Evolutionary conservation across 2,329 filamentous ascomycete species (phyloP).

Genomic region (Fusarium beomiforme): DNA sequence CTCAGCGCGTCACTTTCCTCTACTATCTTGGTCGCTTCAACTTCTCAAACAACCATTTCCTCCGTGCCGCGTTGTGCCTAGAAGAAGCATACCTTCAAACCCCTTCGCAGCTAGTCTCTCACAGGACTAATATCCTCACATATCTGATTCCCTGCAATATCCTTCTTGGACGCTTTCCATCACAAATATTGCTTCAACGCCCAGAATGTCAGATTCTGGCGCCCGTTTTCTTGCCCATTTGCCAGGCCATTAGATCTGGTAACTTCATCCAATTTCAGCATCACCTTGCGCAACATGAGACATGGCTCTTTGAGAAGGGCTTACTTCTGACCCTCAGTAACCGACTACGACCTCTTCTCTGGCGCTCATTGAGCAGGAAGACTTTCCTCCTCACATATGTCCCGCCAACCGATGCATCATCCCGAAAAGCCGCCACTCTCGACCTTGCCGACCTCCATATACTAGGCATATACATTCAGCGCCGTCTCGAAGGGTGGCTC

Average conservation of each 20-base stretch:
- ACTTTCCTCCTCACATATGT: slow-evolving; percentile 82
- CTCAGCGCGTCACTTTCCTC: slow-evolving; percentile 89
- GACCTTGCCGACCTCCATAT: slow-evolving; percentile 75
- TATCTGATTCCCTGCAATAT: slow-evolving; percentile 87
- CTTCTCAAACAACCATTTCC: slow-evolving; percentile 85
- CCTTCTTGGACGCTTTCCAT: slow-evolving; percentile 85
- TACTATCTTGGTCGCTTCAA: slow-evolving; percentile 95
- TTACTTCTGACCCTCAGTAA: slow-evolving; percentile 80
- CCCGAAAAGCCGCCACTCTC: slow-evolving; percentile 76
- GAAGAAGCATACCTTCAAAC: slow-evolving; percentile 82
- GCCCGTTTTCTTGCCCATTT: slow-evolving; percentile 78
- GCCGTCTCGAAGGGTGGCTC: slow-evolving; percentile 67
- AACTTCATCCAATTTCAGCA: slow-evolving; percentile 79
- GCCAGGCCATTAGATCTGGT: slow-evolving; percentile 75
- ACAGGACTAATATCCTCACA: slow-evolving; percentile 82
- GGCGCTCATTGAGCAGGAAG: slow-evolving; percentile 82
- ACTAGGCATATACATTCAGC: slow-evolving; percentile 73
- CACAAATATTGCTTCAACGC: slow-evolving; percentile 69
- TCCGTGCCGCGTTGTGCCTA: slow-evolving; percentile 77
- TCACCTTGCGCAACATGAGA: slow-evolving; percentile 70
- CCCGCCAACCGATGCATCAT: slow-evolving; percentile 65
- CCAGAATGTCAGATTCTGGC: slow-evolving; percentile 70
- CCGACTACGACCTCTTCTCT: slow-evolving; percentile 82
- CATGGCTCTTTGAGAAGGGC: slow-evolving; percentile 80
- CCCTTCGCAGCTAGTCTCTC: slow-evolving; percentile 68